Percentiles rank a stretch among this genome's conserved stretches.
Evolutionary conservation across 139 green algal genomes (phyloP).

Genomic region (Volvox reticuliferus): DNA sequence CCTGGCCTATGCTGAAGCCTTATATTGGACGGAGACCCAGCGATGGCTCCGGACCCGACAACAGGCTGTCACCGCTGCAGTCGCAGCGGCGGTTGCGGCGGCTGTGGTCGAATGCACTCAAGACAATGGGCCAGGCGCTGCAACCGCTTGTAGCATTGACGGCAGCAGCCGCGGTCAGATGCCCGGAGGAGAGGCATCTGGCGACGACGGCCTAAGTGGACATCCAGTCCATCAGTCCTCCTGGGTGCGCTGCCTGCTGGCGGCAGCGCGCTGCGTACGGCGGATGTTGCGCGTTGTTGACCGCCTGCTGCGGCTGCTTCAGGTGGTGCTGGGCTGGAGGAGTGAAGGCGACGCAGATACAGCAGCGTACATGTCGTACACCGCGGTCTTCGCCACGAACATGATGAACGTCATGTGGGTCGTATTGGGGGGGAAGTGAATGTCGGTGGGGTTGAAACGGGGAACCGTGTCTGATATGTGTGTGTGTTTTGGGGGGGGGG

Average conservation of each 20-base stretch:
- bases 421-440: too few relatives aligned
- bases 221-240: too few relatives aligned
- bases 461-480: too few relatives aligned
- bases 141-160: not conserved
- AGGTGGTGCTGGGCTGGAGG: not conserved
- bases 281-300: too few relatives aligned
- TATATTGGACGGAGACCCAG: not conserved
- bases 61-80: not conserved
- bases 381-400: not conserved
- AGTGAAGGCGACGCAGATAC: not conserved
- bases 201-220: too few relatives aligned
- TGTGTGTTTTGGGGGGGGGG: too few relatives aligned
- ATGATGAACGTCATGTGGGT: slow-evolving; percentile 7
- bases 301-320: not conserved
- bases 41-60: not conserved
- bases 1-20: not conserved
- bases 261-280: too few relatives aligned
- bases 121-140: not conserved
- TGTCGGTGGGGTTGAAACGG: too few relatives aligned
- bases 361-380: not conserved
- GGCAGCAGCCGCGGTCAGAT: not conserved
- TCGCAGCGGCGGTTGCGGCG: not conserved
- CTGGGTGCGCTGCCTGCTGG: too few relatives aligned
- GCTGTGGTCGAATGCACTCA: not conserved
- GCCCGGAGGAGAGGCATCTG: too few relatives aligned